These are phyloP conservation scores for Mycena citricolor DNA, from an alignment of 1,284 basidiomycete species.

Conservation along the genomic window DNA sequence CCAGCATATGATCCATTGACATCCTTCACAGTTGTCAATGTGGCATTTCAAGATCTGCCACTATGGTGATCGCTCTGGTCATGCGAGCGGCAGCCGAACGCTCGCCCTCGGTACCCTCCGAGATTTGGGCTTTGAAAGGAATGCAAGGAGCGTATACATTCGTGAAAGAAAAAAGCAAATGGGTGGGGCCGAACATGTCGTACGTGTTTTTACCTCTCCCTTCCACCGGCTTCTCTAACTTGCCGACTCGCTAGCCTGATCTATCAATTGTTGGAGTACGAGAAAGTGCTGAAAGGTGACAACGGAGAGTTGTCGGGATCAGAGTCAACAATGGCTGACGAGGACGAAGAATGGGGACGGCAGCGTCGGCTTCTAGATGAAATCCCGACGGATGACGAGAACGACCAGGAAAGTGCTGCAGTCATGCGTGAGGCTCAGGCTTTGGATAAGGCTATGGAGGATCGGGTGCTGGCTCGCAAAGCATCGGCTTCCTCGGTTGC, in stretches of 20 bases:
- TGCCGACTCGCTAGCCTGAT: slow-evolving; percentile 65
- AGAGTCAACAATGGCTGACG: slow-evolving; percentile 50
- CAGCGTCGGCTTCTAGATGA: slow-evolving; percentile 68
- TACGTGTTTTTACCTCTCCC: slow-evolving; percentile 46
- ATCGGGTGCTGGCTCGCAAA: slow-evolving; percentile 71
- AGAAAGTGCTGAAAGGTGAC: slow-evolving; percentile 69
- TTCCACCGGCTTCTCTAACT: slow-evolving; percentile 14
- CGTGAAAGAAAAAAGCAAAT: slow-evolving; percentile 86
- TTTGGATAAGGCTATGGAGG: slow-evolving; percentile 81
- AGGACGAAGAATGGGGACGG: slow-evolving; percentile 84
- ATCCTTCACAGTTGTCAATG: slow-evolving; percentile 79
- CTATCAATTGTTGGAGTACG: slow-evolving; percentile 94
- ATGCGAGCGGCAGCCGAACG: slow-evolving; percentile 88
- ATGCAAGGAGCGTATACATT: slow-evolving; percentile 94
- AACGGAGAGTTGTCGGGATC: slow-evolving; percentile 28
- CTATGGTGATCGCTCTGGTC: slow-evolving; percentile 89
- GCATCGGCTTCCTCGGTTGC: slow-evolving; percentile 62
- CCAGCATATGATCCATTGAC: slow-evolving; percentile 18
- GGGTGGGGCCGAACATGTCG: slow-evolving; percentile 96
- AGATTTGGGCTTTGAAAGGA: slow-evolving; percentile 77
- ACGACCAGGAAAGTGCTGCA: slow-evolving; percentile 53
- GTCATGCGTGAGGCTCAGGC: slow-evolving; percentile 72
- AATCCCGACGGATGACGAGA: slow-evolving; percentile 42
- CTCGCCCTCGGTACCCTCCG: slow-evolving; percentile 63
- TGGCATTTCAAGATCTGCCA: slow-evolving; percentile 93